These are phyloP conservation scores for Pseudonitzschia delicatissima DNA, from an alignment of 108 stramenopile genomes.

Conservation along the genomic window DNA sequence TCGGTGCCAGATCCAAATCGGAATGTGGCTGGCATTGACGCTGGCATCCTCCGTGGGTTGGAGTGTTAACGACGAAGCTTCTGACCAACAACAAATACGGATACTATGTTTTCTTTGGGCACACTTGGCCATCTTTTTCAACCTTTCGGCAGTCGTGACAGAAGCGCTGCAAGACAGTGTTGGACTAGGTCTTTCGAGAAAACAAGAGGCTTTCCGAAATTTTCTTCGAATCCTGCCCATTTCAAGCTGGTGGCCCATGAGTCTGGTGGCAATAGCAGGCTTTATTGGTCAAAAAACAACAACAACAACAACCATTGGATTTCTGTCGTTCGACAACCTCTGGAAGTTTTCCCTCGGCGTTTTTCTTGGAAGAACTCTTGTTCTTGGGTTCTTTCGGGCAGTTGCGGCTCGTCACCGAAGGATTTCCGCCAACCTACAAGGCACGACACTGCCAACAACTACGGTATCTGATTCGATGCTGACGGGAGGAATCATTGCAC, in stretches of 20 bases:
- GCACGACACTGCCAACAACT: not conserved
- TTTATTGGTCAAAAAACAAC: not conserved
- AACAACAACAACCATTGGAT: not conserved
- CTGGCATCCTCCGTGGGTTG: not conserved
- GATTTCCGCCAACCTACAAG: not conserved
- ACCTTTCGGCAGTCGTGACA: slow-evolving; percentile 7
- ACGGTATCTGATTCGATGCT: not conserved
- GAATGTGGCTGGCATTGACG: slow-evolving; percentile 17
- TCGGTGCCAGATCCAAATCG: slow-evolving; percentile 10
- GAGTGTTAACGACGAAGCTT: not conserved
- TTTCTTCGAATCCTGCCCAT: slow-evolving; percentile 5
- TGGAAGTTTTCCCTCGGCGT: not conserved
- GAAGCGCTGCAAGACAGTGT: not conserved
- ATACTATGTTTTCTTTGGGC: slow-evolving; percentile 15
- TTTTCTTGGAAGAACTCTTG: slow-evolving; percentile 6
- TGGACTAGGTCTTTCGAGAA: not conserved
- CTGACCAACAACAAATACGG: not conserved
- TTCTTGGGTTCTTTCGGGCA: slow-evolving; percentile 8
- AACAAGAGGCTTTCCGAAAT: too few relatives aligned
- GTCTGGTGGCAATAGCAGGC: not conserved
- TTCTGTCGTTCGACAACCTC: too few relatives aligned
- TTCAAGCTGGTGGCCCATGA: slow-evolving; percentile 16
- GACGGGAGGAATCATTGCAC: not conserved
- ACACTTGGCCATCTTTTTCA: slow-evolving; percentile 15
- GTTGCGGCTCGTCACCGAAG: slow-evolving; percentile 2